Percentiles rank a stretch among this genome's conserved stretches.
Evolutionary conservation across 306 rosid genomes (phyloP).

Genomic region (Hippophae gyantsensis): DNA sequence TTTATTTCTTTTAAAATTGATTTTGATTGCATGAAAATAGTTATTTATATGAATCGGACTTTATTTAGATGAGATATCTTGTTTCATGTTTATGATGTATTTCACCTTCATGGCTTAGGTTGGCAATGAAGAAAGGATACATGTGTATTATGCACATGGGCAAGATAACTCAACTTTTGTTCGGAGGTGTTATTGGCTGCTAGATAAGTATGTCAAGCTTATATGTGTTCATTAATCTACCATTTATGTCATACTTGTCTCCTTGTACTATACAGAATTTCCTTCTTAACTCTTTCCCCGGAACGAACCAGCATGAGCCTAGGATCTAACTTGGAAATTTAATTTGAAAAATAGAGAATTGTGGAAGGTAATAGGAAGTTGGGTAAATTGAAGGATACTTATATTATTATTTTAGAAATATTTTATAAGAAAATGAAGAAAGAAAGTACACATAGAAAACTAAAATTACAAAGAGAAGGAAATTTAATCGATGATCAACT

Average conservation of each 20-base stretch:
- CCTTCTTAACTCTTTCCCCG: neutral
- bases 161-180: conserved; percentile 69
- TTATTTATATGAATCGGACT: neutral
- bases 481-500: too few species aligned
- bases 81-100: neutral
- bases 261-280: neutral
- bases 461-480: too few species aligned
- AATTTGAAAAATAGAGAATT: too few species aligned
- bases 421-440: too few species aligned
- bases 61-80: neutral
- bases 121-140: conserved; percentile 94
- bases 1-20: neutral
- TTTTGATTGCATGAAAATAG: neutral
- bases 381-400: too few species aligned
- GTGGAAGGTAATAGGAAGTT: too few species aligned
- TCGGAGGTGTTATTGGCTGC: conserved; percentile 96
- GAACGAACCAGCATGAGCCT: neutral
- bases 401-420: too few species aligned
- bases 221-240: conserved; percentile 12
- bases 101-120: conserved; percentile 43
- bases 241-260: conserved; percentile 3
- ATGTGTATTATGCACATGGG: conserved; percentile 94
- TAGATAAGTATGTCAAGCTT: conserved; percentile 70
- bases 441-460: too few species aligned
- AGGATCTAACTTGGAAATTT: neutral